These are phyloP conservation scores for Pyrenula aspistea DNA, from an alignment of 495 filamentous ascomycete species.

Conservation along the genomic window DNA sequence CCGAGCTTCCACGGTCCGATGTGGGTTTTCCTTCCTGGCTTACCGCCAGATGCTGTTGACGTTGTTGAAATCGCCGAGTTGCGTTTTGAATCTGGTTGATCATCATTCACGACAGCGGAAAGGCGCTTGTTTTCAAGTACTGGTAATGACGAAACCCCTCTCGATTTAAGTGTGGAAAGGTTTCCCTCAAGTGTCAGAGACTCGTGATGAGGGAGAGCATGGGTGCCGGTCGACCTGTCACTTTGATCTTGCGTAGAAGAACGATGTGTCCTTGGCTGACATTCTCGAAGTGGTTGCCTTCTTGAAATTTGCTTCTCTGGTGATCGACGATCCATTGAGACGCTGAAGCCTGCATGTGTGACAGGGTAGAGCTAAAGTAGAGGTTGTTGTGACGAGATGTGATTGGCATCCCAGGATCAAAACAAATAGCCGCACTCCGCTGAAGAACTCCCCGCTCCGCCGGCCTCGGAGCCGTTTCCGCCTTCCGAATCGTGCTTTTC, in stretches of 20 bases:
- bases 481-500: too few relatives aligned
- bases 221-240: constrained; percentile 9
- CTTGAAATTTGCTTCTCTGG: neutral
- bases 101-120: constrained; percentile 40
- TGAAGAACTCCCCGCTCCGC: too few relatives aligned
- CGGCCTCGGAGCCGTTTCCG: too few relatives aligned
- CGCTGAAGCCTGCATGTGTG: constrained; percentile 5
- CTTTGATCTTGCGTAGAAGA: neutral
- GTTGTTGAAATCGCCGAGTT: constrained; percentile 61
- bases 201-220: constrained; percentile 23
- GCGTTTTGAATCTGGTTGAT: constrained; percentile 43
- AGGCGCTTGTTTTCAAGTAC: constrained; percentile 38
- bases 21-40: constrained; percentile 58
- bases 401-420: too few relatives aligned
- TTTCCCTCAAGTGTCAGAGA: constrained; percentile 16
- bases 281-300: neutral
- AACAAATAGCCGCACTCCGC: too few relatives aligned
- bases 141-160: constrained; percentile 25
- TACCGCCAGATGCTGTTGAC: constrained; percentile 44
- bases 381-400: too few relatives aligned
- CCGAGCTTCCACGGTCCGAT: constrained; percentile 88
- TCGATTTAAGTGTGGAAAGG: constrained; percentile 21
- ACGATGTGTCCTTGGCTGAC: neutral
- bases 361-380: constrained; percentile 4
- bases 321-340: neutral